phyloP scores from a whole-genome alignment of 495 filamentous ascomycete genomes.

The Penicillium turbatum region DNA sequence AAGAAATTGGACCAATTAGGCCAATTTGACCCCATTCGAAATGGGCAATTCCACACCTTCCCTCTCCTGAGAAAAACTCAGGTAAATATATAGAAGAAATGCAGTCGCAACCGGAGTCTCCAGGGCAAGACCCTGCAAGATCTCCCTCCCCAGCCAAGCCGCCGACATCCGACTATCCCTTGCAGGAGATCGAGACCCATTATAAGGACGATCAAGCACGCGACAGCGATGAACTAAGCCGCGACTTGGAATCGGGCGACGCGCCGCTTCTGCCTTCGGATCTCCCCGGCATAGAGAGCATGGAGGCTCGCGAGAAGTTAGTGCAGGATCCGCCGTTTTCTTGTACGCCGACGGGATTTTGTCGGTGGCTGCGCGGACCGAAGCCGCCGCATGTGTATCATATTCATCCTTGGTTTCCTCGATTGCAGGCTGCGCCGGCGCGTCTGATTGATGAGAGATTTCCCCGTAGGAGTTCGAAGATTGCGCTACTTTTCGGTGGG shows the following conservation, averaged over 20 bases:
- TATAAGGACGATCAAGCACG: constrained; percentile 16
- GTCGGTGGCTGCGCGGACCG: constrained; percentile 49
- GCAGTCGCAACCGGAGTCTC: constrained; percentile 8
- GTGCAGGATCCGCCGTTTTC: constrained; percentile 24
- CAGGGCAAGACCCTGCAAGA: neutral
- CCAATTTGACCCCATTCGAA: neutral
- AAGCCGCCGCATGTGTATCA: constrained; percentile 52
- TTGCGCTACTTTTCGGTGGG: constrained; percentile 48
- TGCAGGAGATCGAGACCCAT: constrained; percentile 11
- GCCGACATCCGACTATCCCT: constrained; percentile 1
- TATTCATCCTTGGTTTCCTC: constrained; percentile 60
- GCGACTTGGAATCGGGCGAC: constrained; percentile 22
- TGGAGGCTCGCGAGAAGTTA: neutral
- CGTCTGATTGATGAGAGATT: constrained; percentile 53
- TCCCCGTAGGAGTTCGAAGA: constrained; percentile 49
- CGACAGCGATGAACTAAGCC: constrained; percentile 13
- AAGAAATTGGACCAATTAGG: neutral
- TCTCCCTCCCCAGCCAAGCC: neutral
- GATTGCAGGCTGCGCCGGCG: constrained; percentile 58
- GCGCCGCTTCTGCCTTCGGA: constrained; percentile 18
- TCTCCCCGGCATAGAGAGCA: neutral
- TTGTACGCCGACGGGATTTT: constrained; percentile 24
- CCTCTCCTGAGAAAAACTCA: neutral
- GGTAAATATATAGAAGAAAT: constrained; percentile 8
- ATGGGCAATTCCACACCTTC: neutral